phyloP scores from a whole-genome alignment of 352 stramenopile species.

The Phytopythium sindhum region DNA sequence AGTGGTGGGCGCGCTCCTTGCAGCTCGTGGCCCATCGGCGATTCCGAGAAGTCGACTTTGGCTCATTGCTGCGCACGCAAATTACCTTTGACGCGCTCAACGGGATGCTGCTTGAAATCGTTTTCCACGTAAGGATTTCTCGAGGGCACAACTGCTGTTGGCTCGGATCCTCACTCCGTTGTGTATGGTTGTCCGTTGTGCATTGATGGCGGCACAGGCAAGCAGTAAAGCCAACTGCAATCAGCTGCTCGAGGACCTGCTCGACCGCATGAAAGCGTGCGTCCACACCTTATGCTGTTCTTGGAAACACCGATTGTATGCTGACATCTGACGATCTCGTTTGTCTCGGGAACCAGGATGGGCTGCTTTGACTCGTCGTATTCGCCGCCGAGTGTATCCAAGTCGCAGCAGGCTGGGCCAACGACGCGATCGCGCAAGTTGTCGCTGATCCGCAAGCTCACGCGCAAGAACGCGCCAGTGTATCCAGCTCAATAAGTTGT shows the following conservation, averaged over 20 bases:
- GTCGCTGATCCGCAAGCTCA: constrained; percentile 27
- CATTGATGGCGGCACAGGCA: constrained; percentile 20
- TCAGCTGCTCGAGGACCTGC: constrained; percentile 33
- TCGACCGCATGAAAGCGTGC: constrained; percentile 44
- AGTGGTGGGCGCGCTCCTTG: constrained; percentile 29
- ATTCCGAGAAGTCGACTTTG: constrained; percentile 37
- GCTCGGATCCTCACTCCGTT: neutral
- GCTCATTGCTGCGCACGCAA: constrained; percentile 43
- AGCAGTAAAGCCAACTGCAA: constrained; percentile 25
- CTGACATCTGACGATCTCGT: constrained; percentile 1
- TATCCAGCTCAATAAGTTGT: constrained; percentile 32
- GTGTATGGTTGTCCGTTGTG: constrained; percentile 5
- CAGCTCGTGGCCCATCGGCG: constrained; percentile 16
- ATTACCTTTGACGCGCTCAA: constrained; percentile 61
- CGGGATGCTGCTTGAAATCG: constrained; percentile 44
- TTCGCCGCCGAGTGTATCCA: constrained; percentile 35
- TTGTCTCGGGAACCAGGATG: constrained; percentile 13
- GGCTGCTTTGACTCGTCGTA: constrained; percentile 59
- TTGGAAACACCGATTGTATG: neutral
- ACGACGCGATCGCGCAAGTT: constrained; percentile 18
- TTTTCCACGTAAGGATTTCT: constrained; percentile 44
- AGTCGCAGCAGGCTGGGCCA: constrained; percentile 21
- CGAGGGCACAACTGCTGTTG: neutral
- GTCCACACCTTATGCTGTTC: neutral
- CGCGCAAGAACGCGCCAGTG: constrained; percentile 37